Base-by-base conservation (phyloP, 2,329 filamentous ascomycete species). In the Calycina herbarum region DNA sequence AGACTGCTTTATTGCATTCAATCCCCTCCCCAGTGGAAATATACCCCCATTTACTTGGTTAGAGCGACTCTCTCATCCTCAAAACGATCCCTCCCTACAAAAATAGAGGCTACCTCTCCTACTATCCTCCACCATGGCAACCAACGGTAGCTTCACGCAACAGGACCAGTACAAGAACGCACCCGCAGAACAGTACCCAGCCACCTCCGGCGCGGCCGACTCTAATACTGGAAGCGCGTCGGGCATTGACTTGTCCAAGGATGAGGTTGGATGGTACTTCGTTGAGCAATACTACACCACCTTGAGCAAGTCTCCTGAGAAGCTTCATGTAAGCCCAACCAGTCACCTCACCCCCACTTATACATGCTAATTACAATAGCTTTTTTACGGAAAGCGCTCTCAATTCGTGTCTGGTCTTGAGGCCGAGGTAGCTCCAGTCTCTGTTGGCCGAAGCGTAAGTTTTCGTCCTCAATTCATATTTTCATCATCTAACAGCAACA, bases 271-370 rank as follows among this genome's bases (percentile, higher is more conserved):
- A 79, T 99, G 95, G 95, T 98, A 94, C 82, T 99, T 99, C 74
- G 95, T 99, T 66, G 94, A 98, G 86, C 93, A 97, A 80, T 99
- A 97, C 85, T 99, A 99, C 82, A 98, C 92, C 73, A 99, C 93
- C 68, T 82, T 99, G 76, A 97, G 94, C 87, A 94, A 94, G 81
- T 91, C 84, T 71, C 94, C 95, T 27, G 93, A 97, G 77, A 96
- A 95, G 81, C 91, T 99, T 74, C 94, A 93, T 77, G 87, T 89
- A 80, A 75, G 86, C 33, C 27, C 31, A 48, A 27, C 10, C 33
- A 31, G 17, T 35, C 54, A 11, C 6, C 15, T 48, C 20, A 15
- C 48, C 20, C 27, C 54, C 51, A 65, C 72, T 75, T 48, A 75
- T 61, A 63, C 58, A 15, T 13, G 20, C 31, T 29, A 59, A 54